A percentile compares a stretch with the other conserved stretches of the same genome.
Conservation (phyloP, 2,329 filamentous ascomycete genomes). For the Verticillium dahliae region DNA sequence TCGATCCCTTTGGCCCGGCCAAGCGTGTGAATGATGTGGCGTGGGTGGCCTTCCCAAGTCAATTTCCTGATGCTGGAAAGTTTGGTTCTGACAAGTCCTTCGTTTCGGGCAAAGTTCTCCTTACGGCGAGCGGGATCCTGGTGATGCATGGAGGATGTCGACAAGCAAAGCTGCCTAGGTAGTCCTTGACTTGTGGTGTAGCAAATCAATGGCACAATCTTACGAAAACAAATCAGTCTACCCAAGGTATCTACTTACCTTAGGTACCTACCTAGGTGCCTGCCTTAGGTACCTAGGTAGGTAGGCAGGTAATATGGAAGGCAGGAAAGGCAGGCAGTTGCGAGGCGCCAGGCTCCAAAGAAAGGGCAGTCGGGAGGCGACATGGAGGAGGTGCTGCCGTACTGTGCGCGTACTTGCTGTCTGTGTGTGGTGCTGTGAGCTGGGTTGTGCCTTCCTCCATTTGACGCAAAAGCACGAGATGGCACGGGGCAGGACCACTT, state of each 20-base stretch:
- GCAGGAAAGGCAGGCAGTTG: too few species aligned
- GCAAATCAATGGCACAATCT: too few species aligned
- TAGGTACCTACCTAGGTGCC: too few species aligned
- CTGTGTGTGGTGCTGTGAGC: background rate
- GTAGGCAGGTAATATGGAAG: too few species aligned
- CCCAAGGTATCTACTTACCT: too few species aligned
- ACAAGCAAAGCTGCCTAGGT: background rate
- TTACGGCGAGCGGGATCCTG: background rate
- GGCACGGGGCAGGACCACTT: background rate
- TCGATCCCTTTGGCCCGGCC: background rate
- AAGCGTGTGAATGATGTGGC: background rate
- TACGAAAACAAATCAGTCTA: too few species aligned
- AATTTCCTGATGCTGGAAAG: background rate
- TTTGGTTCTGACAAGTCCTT: background rate
- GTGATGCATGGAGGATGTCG: background rate
- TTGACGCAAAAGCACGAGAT: background rate
- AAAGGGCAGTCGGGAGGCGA: too few species aligned
- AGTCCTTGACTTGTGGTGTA: too few species aligned
- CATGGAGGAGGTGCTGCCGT: background rate
- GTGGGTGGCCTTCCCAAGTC: background rate
- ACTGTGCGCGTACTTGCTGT: background rate
- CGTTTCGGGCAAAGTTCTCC: background rate
- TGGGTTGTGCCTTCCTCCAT: background rate
- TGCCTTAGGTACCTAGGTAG: too few species aligned
- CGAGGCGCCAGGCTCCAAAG: too few species aligned